A percentile compares a stretch with the other conserved stretches of the same genome.
These are phyloP conservation scores for Musa acuminata DNA, from an alignment of 176 grass and related monocot species.

Conservation along the genomic window DNA sequence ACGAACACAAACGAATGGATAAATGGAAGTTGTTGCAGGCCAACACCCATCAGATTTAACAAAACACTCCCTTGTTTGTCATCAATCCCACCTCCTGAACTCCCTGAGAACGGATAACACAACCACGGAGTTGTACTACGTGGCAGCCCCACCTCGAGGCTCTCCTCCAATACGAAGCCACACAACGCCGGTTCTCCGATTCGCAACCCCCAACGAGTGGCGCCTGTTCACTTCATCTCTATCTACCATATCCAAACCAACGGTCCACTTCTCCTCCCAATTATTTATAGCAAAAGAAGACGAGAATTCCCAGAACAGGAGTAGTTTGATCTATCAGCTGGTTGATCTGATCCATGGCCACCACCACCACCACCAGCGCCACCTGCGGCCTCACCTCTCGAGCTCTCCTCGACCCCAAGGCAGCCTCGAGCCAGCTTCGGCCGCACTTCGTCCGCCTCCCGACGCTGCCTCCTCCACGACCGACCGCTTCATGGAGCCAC, in stretches of 20 bases:
- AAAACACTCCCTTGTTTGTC: too few relatives aligned
- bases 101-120: not conserved
- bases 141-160: not conserved
- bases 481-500: too few relatives aligned
- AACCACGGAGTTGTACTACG: not conserved
- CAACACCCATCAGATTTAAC: too few relatives aligned
- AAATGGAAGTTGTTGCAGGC: too few relatives aligned
- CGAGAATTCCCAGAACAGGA: not conserved
- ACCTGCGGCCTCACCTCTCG: constrained; percentile 4
- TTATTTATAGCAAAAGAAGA: not conserved
- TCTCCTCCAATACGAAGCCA: not conserved
- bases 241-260: not conserved
- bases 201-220: not conserved
- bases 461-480: not conserved
- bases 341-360: not conserved
- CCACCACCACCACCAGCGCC: not conserved
- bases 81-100: too few relatives aligned
- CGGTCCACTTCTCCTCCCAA: too few relatives aligned
- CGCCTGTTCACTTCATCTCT: not conserved
- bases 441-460: not conserved
- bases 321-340: not conserved
- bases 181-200: not conserved
- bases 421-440: not conserved
- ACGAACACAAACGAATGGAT: too few relatives aligned
- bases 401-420: not conserved